Evolutionary conservation across 2,329 filamentous ascomycete species (phyloP).

Genomic region (Zymoseptoria pseudotritici): DNA sequence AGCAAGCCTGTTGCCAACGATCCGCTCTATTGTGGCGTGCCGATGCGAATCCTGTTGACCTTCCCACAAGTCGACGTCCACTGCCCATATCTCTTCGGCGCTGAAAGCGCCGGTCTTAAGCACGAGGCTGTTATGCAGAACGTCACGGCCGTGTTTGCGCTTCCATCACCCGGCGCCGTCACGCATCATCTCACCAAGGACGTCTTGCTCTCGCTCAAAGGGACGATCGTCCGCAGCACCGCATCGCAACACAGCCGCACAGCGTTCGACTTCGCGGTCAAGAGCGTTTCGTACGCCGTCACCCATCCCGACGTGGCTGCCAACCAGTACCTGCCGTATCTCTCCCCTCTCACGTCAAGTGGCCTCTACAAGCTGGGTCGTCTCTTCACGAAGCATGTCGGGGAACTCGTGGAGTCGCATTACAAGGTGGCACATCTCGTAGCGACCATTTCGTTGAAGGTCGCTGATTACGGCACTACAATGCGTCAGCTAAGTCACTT

Average conservation of each 20-base stretch:
- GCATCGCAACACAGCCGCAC: background rate
- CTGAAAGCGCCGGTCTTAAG: background rate
- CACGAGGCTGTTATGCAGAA: background rate
- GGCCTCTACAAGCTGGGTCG: background rate
- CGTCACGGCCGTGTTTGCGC: background rate
- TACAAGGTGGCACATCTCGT: background rate
- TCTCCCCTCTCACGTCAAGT: background rate
- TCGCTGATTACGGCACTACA: background rate
- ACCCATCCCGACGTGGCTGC: background rate
- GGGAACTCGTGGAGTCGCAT: background rate
- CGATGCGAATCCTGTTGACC: background rate
- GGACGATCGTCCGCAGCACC: background rate
- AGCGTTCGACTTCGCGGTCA: background rate
- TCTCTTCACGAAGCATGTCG: background rate
- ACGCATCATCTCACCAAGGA: background rate
- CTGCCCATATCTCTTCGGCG: background rate
- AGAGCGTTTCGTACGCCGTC: background rate
- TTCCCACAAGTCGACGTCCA: background rate
- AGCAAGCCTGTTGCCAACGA: background rate
- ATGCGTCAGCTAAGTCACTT: background rate
- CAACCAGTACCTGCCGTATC: background rate
- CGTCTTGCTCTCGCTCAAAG: background rate
- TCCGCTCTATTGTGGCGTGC: background rate
- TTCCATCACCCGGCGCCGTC: background rate
- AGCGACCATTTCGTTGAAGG: background rate